These are phyloP conservation scores for Cutaneotrichosporon cavernicola DNA, from an alignment of 1,284 basidiomycete species.

Conservation along the genomic window DNA sequence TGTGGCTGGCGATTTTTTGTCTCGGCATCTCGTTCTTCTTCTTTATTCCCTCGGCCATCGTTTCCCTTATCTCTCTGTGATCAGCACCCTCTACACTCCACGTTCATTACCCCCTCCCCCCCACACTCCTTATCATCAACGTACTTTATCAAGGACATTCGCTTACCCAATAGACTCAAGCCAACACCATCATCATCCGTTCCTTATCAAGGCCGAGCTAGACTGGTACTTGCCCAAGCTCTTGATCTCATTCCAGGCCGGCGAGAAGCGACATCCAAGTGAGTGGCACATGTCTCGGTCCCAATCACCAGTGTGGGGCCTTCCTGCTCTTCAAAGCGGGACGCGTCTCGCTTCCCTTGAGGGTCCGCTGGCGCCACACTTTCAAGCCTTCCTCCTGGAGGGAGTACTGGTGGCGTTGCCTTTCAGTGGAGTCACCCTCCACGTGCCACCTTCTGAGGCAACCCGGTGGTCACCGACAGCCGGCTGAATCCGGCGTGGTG, in stretches of 20 bases:
- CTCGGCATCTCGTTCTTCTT: not conserved
- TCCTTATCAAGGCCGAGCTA: not conserved
- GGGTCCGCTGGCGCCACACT: too few species aligned
- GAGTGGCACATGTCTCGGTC: not conserved
- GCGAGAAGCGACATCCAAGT: not conserved
- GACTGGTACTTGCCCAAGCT: not conserved
- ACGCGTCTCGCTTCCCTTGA: too few species aligned
- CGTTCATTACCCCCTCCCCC: not conserved
- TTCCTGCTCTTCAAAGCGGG: too few species aligned
- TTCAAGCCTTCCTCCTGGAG: too few species aligned
- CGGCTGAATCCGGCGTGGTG: too few species aligned
- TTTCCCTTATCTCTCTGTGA: not conserved
- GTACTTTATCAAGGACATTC: not conserved
- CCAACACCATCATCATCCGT: not conserved
- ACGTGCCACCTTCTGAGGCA: not conserved
- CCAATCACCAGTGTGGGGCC: not conserved
- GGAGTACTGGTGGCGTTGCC: not conserved
- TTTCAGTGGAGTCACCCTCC: constrained; percentile 1
- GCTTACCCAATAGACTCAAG: not conserved
- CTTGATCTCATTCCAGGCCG: too few species aligned
- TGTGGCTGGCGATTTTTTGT: not conserved
- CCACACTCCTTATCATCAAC: not conserved
- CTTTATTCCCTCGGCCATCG: too few species aligned
- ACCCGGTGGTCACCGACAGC: too few species aligned
- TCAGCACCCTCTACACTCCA: not conserved